These are phyloP conservation scores for Aureobasidium sp. DNA, from an alignment of 2,329 filamentous ascomycete genomes.

Conservation along the genomic window DNA sequence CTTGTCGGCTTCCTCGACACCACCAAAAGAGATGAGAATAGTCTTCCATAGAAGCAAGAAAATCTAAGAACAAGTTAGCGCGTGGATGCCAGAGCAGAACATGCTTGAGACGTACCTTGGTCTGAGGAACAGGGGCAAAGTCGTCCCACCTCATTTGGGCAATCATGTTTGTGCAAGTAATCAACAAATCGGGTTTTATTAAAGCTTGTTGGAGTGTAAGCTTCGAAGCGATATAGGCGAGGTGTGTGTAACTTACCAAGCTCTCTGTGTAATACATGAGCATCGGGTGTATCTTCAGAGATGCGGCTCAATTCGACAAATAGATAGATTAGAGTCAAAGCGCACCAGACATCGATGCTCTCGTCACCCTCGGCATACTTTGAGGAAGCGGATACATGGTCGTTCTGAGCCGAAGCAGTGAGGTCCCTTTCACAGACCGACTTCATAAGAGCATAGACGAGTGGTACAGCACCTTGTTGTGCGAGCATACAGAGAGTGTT, in stretches of 20 bases:
- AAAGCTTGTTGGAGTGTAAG: not conserved
- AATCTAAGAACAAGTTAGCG: conserved; percentile 43
- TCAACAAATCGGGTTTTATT: conserved; percentile 55
- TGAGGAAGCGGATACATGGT: not conserved
- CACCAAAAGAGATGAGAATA: conserved; percentile 77
- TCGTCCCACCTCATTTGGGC: conserved; percentile 50
- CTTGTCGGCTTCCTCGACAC: conserved; percentile 62
- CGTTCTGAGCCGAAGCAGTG: conserved; percentile 12
- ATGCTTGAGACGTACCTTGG: conserved; percentile 26
- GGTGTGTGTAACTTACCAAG: not conserved
- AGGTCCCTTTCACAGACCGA: conserved; percentile 23
- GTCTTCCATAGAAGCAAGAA: conserved; percentile 89
- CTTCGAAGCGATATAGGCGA: not conserved
- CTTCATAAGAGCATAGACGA: conserved; percentile 35
- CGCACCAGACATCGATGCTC: conserved; percentile 41
- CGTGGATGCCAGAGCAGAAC: too few relatives aligned
- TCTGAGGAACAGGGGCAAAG: conserved; percentile 51
- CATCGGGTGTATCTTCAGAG: conserved; percentile 22
- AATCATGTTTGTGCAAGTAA: conserved; percentile 61
- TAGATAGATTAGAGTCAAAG: conserved; percentile 43
- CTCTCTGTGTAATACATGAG: conserved; percentile 24
- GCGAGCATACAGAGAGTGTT: conserved; percentile 37
- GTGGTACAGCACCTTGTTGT: conserved; percentile 34
- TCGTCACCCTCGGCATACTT: conserved; percentile 22
- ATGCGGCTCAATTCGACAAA: conserved; percentile 41